phyloP scores from a whole-genome alignment of 1,139 yeast species.

The Suhomyces guaymorum region DNA sequence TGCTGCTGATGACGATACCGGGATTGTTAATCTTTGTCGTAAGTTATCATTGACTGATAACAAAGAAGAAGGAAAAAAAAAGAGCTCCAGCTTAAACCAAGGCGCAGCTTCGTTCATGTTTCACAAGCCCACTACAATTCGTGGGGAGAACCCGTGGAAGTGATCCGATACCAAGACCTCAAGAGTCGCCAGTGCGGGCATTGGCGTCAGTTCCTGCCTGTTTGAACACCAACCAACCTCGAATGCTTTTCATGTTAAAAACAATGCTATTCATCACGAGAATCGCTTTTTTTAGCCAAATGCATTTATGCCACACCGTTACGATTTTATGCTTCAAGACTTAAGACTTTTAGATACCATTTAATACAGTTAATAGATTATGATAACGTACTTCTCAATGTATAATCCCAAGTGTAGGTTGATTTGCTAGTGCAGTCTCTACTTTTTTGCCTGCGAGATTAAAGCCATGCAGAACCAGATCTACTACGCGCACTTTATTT shows the following conservation, averaged over 20 bases:
- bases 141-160: neutral
- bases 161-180: conserved; percentile 2
- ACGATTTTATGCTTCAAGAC: too few relatives aligned
- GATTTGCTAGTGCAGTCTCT: too few relatives aligned
- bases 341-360: conserved; percentile 4
- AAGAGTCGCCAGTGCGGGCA: conserved; percentile 3
- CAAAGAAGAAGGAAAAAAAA: conserved; percentile 23
- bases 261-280: conserved; percentile 26
- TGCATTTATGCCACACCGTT: neutral
- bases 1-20: conserved; percentile 18
- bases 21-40: conserved; percentile 29
- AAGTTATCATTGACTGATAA: conserved; percentile 28
- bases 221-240: conserved; percentile 8
- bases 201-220: conserved; percentile 4
- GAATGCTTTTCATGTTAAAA: conserved; percentile 21
- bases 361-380: conserved; percentile 1
- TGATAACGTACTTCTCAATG: too few relatives aligned
- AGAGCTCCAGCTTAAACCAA: conserved; percentile 1
- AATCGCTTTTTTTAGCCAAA: conserved; percentile 21
- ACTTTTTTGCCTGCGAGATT: too few relatives aligned
- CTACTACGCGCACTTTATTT: too few relatives aligned
- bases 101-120: conserved; percentile 5
- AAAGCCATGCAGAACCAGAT: too few relatives aligned
- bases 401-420: too few relatives aligned
- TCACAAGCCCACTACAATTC: conserved; percentile 6